Conservation (phyloP, 805 yeast species). For the Ogataea ramenticola region DNA sequence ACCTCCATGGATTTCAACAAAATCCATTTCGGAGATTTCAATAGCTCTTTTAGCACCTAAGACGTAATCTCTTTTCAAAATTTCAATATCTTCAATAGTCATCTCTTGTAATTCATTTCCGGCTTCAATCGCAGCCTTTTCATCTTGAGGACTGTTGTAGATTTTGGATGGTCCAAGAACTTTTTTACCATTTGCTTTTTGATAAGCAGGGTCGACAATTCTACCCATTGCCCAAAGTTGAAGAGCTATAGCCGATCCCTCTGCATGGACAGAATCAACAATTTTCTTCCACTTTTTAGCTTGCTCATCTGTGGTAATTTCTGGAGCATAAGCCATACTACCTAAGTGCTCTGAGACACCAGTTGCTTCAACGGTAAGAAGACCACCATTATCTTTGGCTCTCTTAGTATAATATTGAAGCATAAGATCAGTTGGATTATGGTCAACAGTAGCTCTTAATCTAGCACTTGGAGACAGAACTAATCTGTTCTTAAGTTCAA, state of each 20-base stretch:
- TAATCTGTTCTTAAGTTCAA: slow-evolving; percentile 26
- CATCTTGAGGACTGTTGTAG: slow-evolving; percentile 28
- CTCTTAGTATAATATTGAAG: slow-evolving; percentile 44
- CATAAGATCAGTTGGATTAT: slow-evolving; percentile 34
- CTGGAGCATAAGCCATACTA: slow-evolving; percentile 37
- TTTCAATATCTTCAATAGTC: slow-evolving; percentile 31
- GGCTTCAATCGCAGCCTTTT: slow-evolving; percentile 27
- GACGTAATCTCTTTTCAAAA: slow-evolving; percentile 34
- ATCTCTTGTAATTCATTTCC: slow-evolving; percentile 41
- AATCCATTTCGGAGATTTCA: slow-evolving; percentile 28
- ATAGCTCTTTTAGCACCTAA: slow-evolving; percentile 33
- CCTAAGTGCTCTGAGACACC: slow-evolving; percentile 37
- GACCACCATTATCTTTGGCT: slow-evolving; percentile 41
- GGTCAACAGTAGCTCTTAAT: slow-evolving; percentile 23
- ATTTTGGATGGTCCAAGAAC: slow-evolving; percentile 33
- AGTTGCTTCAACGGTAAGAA: slow-evolving; percentile 51
- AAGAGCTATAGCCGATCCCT: slow-evolving; percentile 34
- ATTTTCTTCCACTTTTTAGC: slow-evolving; percentile 41
- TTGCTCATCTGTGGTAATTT: slow-evolving; percentile 43
- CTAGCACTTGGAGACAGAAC: slow-evolving; percentile 40
- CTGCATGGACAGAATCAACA: slow-evolving; percentile 38
- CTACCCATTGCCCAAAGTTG: slow-evolving; percentile 47
- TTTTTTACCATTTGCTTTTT: slow-evolving; percentile 13
- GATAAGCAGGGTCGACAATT: slow-evolving; percentile 19
- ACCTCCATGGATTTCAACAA: slow-evolving; percentile 28